Evolutionary conservation across 495 filamentous ascomycete species (phyloP), one percentile per base, ranked within the genome.

Genomic region (Neurospora sp.): DNA sequence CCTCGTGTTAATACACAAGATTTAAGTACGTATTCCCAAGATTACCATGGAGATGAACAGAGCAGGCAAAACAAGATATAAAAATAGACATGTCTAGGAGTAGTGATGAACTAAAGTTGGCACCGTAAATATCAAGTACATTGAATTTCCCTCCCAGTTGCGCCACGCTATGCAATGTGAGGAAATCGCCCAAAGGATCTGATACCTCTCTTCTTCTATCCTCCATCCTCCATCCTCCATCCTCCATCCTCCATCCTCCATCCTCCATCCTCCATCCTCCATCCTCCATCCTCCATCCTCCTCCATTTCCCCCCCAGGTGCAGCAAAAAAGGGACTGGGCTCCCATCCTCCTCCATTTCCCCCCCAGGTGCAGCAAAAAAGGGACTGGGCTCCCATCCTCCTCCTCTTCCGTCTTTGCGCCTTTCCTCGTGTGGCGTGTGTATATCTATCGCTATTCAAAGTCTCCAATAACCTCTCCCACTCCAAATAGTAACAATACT

Each of bases 91-190:
- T 18, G 6, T 35, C 53, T 35, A 65, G 53, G 27, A 35, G 27
- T 27, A 59, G 22, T 27, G 14, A 35, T 65, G 12, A 35, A 65
- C 12, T 31, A 35, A 61, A 61, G 12, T 4, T 65, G 27, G 27
- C 14, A 65, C 53, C 31, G 27, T 65, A 37, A 65, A 65, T 65
- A 12, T 65, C 27, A 65, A 65, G 53, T 65, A 35, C 53, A 35
- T 65, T 65, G 53, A 35, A 65, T 65, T 65, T 65, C 14, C 14
- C 53, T 65, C 27, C 53, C 53, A 65, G 27, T 65, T 73, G 73
- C 79, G 75, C 79, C 79, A 40, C 76, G 79, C 79, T 80, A 80
- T 79, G 79, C 79, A 76, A 74, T 37, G 70, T 73, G 71, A 40
- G 42, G 31, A 71, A 39, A 31, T 65, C 27, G 53, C 53, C 37